Conservation (phyloP, 345 rosid species). For the Camelina hispida region DNA sequence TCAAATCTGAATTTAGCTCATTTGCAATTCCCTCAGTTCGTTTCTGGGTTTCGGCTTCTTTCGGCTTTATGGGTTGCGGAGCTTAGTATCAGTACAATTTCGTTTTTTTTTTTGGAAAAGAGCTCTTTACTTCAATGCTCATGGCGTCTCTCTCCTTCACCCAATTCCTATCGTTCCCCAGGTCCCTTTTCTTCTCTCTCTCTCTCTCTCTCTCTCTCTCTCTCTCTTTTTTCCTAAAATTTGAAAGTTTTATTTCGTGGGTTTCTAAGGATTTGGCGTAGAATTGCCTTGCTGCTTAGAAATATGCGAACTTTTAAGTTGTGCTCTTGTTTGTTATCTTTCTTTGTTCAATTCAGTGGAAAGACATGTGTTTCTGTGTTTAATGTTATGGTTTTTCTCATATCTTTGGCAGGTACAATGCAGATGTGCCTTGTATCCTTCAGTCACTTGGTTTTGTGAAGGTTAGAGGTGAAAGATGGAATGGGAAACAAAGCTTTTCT, state of each 20-base stretch:
- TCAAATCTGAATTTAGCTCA: neutral
- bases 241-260: neutral
- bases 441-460: constrained; percentile 49
- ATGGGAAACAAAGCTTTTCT: constrained; percentile 50
- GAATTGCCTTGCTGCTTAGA: constrained; percentile 8
- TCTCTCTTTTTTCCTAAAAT: neutral
- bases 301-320: constrained; percentile 22
- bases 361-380: neutral
- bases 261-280: neutral
- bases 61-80: constrained; percentile 34
- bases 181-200: constrained; percentile 52
- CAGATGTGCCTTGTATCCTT: constrained; percentile 46
- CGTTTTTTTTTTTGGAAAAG: neutral
- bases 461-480: constrained; percentile 52
- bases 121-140: constrained; percentile 41
- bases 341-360: constrained; percentile 18
- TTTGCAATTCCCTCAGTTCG: neutral
- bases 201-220: neutral
- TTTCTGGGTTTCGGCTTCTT: constrained; percentile 12
- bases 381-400: constrained; percentile 28
- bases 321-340: constrained; percentile 20
- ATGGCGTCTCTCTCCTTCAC: constrained; percentile 75
- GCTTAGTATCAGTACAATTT: constrained; percentile 19
- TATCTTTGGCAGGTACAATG: constrained; percentile 56
- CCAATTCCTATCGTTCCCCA: constrained; percentile 62